phyloP scores from a whole-genome alignment of 225 moss, liverwort and hornwort genomes.

The Climacium dendroides region DNA sequence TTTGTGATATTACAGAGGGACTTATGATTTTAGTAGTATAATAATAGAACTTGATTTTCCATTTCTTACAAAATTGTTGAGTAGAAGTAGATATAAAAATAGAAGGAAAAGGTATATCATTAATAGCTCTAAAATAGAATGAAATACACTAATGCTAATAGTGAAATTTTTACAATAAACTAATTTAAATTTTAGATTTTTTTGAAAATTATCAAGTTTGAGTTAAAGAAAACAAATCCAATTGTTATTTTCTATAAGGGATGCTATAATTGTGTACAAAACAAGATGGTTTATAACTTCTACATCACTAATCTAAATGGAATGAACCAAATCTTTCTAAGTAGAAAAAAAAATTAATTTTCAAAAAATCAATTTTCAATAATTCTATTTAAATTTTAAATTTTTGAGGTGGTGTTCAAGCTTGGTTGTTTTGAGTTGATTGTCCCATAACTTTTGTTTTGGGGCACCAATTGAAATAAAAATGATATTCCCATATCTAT shows the following conservation, averaged over 20 bases:
- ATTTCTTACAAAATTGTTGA: not conserved
- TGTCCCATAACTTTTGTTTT: rapidly evolving
- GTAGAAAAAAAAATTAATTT: too few relatives aligned
- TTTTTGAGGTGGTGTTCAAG: too few relatives aligned
- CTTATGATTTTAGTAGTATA: too few relatives aligned
- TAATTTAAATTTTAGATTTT: rapidly evolving
- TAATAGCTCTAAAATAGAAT: not conserved
- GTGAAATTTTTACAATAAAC: not conserved
- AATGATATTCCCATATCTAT: not conserved
- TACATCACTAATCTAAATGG: not conserved
- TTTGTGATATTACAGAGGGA: too few relatives aligned
- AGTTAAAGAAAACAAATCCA: not conserved
- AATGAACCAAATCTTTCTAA: not conserved
- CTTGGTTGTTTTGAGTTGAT: rapidly evolving
- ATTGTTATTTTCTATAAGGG: rapidly evolving
- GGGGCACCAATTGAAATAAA: not conserved
- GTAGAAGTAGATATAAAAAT: not conserved
- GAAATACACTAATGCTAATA: rapidly evolving
- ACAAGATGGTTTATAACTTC: not conserved
- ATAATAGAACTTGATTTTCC: not conserved
- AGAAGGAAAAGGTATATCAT: not conserved
- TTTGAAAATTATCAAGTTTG: not conserved
- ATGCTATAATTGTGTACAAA: not conserved
- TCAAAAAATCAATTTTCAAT: not conserved
- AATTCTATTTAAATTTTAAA: too few relatives aligned